These are phyloP conservation scores for Castanopsis chinensis DNA, from an alignment of 306 rosid species.

Conservation along the genomic window DNA sequence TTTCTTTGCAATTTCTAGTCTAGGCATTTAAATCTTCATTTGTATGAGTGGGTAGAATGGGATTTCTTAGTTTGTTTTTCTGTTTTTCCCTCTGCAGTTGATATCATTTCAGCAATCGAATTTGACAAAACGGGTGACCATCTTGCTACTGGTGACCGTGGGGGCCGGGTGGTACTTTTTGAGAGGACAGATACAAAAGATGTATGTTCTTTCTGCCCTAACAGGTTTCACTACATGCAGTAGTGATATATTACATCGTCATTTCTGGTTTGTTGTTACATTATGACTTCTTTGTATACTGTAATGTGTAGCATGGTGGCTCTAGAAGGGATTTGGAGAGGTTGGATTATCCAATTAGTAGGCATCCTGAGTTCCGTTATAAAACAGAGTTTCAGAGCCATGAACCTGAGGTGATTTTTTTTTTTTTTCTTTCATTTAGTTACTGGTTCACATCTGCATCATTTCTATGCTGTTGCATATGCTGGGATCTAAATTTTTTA, in stretches of 20 bases:
- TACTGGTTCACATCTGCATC: neutral
- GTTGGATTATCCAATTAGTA: conserved; percentile 63
- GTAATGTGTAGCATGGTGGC: conserved; percentile 59
- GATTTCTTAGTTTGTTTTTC: conserved; percentile 19
- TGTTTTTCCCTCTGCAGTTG: conserved; percentile 61
- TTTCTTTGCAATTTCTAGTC: neutral
- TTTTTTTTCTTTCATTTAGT: conserved; percentile 3
- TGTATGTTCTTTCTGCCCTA: conserved; percentile 44
- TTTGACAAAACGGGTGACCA: conserved; percentile 93
- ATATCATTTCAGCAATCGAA: conserved; percentile 97
- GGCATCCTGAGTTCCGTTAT: conserved; percentile 99
- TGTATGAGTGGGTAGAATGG: neutral
- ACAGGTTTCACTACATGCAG: conserved; percentile 7
- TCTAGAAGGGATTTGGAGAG: conserved; percentile 90
- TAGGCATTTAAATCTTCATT: neutral
- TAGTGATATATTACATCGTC: conserved; percentile 2
- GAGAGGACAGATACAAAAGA: conserved; percentile 95
- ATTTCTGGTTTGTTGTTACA: conserved; percentile 13
- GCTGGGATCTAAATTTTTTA: conserved; percentile 14
- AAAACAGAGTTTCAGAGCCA: conserved; percentile 99
- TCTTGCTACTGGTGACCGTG: conserved; percentile 99
- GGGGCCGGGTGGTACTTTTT: conserved; percentile 98
- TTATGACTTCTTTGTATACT: conserved; percentile 9
- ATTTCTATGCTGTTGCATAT: neutral
- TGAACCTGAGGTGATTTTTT: conserved; percentile 80